Evolutionary conservation across 2,329 filamentous ascomycete genomes (phyloP).

Genomic region (Neofusicoccum laricinum): DNA sequence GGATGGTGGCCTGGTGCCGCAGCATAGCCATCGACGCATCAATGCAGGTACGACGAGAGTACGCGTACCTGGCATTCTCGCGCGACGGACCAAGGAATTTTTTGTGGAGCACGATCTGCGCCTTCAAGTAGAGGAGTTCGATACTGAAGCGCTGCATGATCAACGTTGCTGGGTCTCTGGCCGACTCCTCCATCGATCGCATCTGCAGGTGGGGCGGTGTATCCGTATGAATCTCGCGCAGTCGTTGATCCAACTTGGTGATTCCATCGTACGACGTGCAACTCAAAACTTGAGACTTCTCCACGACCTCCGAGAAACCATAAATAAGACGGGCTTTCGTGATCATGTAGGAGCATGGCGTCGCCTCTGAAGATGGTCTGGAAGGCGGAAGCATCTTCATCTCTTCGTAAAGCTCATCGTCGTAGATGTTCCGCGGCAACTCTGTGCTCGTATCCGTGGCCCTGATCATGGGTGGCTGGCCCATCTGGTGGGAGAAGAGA

Average conservation of each 20-base stretch:
- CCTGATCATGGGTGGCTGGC: conserved; percentile 63
- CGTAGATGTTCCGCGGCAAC: conserved; percentile 73
- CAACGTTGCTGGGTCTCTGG: conserved; percentile 63
- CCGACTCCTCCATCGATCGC: conserved; percentile 69
- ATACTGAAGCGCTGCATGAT: conserved; percentile 82
- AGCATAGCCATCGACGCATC: conserved; percentile 83
- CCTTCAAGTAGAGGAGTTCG: conserved; percentile 83
- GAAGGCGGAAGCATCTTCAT: conserved; percentile 66
- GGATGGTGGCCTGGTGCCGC: conserved; percentile 70
- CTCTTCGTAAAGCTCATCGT: conserved; percentile 72
- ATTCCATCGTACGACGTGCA: conserved; percentile 62
- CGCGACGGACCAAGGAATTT: conserved; percentile 79
- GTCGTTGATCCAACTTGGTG: conserved; percentile 58
- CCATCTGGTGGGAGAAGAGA: conserved; percentile 72
- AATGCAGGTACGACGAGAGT: conserved; percentile 79
- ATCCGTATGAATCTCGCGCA: conserved; percentile 58
- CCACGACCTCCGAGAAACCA: conserved; percentile 69
- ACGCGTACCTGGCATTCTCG: conserved; percentile 75
- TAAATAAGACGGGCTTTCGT: conserved; percentile 66
- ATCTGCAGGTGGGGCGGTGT: conserved; percentile 79
- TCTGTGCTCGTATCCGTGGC: conserved; percentile 73
- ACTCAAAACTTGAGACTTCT: conserved; percentile 59
- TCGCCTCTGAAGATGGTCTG: conserved; percentile 66
- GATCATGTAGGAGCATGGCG: conserved; percentile 77
- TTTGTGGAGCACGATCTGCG: conserved; percentile 82